Evolutionary conservation across 345 rosid genomes (phyloP).

Genomic region (Syzygium aromaticum): DNA sequence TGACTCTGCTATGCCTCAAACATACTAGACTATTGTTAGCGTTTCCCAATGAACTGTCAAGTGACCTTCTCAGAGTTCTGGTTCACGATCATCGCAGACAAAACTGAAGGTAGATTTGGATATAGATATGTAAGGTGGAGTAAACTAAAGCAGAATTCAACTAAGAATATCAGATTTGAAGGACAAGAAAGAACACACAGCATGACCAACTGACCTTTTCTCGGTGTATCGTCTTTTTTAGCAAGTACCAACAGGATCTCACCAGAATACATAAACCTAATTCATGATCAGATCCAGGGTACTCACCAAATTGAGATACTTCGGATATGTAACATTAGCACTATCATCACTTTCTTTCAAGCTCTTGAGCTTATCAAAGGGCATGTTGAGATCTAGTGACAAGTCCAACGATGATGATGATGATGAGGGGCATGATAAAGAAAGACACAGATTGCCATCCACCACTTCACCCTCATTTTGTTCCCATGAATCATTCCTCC

Average conservation of each 20-base stretch:
- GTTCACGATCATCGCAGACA: background rate
- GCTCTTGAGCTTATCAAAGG: background rate
- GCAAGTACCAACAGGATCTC: slow-evolving; percentile 45
- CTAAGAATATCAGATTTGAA: background rate
- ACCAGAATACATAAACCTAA: slow-evolving; percentile 16
- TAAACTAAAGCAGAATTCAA: background rate
- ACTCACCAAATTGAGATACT: slow-evolving; percentile 16
- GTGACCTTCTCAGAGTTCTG: background rate
- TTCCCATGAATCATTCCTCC: slow-evolving; percentile 2
- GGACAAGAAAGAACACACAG: background rate
- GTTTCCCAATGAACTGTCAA: background rate
- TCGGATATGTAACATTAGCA: background rate
- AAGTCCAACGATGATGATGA: background rate
- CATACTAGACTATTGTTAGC: background rate
- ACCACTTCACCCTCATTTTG: slow-evolving; percentile 2
- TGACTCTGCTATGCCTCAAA: background rate
- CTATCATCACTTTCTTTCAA: slow-evolving; percentile 1
- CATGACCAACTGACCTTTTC: background rate
- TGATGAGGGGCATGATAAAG: slow-evolving; percentile 15
- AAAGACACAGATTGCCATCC: slow-evolving; percentile 2
- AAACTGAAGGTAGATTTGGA: background rate
- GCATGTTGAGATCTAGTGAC: background rate
- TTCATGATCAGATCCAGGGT: slow-evolving; percentile 39
- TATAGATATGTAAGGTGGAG: background rate
- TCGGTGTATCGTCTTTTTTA: slow-evolving; percentile 4